A percentile compares a stretch with the other conserved stretches of the same genome.
phyloP scores from a whole-genome alignment of 805 yeast genomes.

The Ogataea nonfermentans region DNA sequence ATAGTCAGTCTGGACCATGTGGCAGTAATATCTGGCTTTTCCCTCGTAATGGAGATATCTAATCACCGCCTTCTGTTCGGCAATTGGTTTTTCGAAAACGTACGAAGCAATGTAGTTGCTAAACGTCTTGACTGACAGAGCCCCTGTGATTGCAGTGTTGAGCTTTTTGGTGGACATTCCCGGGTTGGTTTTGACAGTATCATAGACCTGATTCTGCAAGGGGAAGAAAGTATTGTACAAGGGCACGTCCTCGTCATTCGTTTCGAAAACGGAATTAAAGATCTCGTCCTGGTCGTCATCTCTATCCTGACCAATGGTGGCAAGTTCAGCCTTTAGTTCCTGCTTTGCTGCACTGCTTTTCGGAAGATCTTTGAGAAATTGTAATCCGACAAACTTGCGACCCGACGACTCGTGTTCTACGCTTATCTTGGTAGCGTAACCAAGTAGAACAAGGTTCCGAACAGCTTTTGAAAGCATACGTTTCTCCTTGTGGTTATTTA shows the following conservation, averaged over 20 bases:
- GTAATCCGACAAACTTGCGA: slow-evolving; percentile 25
- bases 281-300: slow-evolving; percentile 36
- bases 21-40: slow-evolving; percentile 67
- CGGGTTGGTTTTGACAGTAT: slow-evolving; percentile 37
- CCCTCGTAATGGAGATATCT: slow-evolving; percentile 73
- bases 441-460: slow-evolving; percentile 45
- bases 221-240: slow-evolving; percentile 58
- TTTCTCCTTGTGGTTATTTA: slow-evolving; percentile 40
- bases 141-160: slow-evolving; percentile 50
- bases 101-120: slow-evolving; percentile 13
- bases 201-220: slow-evolving; percentile 59
- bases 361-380: slow-evolving; percentile 27
- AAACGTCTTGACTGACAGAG: slow-evolving; percentile 40
- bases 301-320: slow-evolving; percentile 12
- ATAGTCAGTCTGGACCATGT: slow-evolving; percentile 47
- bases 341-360: slow-evolving; percentile 8
- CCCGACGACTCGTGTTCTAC: slow-evolving; percentile 27
- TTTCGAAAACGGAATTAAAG: slow-evolving; percentile 21
- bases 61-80: slow-evolving; percentile 37
- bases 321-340: slow-evolving; percentile 10
- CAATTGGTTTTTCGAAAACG: slow-evolving; percentile 22
- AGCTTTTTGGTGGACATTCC: slow-evolving; percentile 66
- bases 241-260: slow-evolving; percentile 30
- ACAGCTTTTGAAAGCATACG: slow-evolving; percentile 43
- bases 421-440: slow-evolving; percentile 20